Evolutionary conservation across 78 protist species (phyloP), one percentile per base, ranked within the genome.

Genomic region (Emiliania huxleyi): DNA sequence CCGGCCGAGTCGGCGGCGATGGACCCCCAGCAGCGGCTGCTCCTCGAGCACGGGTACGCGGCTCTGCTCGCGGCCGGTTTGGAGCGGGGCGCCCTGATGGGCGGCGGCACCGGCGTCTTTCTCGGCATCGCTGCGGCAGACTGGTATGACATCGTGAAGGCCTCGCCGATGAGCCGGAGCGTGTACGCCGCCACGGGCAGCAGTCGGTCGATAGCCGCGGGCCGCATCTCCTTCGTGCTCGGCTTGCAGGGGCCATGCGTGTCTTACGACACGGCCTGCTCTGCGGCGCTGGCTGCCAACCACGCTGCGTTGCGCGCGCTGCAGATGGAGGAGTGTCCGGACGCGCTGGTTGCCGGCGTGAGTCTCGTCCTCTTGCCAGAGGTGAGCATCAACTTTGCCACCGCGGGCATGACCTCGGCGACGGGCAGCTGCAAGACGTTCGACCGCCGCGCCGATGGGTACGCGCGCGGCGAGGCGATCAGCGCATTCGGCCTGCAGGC

Each of bases 211-310:
- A 56, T 77, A 3, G 85, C 48, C 33, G 44, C 85, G 35, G 85
- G 85, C 93, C 91, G 99, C 12, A 29, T 97, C 0, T 94, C 98
- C 19, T 97, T 93, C 69, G 49, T 48, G 26, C 90, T 95, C 40
- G 97, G 96, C 84, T 91, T 96, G 38, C 56, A 75, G 23, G 99
- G 99, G 8, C 98, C 98, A 2, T 81, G 96, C 1, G 4, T 97
- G 37, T 43, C 97, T 0, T 3, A 97, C 56, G 94, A 95, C 42
- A 95, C 99, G 38, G 73, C 96, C 25, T 62, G 75, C 33, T 8
- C 75, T 3, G 3, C 75, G 2, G 75, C 37, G 37, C 23, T 62
- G 5, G 75, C 12, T 3, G 75, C 75, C n/a, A 3, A 2, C 29
- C 75, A 62, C 75, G 11, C 23, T 3, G 75, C 37, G 29, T 8